A percentile compares a stretch with the other conserved stretches of the same genome.
Conservation (phyloP, 371 early-diverging fungal genomes). For the Umbelopsis sp. region DNA sequence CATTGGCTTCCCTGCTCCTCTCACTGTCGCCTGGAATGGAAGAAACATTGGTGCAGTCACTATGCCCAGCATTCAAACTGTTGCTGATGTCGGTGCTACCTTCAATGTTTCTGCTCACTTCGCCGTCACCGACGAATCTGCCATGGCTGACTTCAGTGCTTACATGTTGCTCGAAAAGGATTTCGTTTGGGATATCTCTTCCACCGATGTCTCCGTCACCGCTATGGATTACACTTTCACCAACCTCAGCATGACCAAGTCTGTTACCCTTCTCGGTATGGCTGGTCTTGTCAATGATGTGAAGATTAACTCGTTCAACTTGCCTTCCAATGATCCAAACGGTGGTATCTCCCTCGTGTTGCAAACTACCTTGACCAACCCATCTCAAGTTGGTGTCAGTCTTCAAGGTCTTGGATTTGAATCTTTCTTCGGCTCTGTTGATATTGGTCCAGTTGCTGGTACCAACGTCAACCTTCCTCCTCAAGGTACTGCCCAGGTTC, state of each 20-base stretch:
- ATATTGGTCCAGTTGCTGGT: conserved; percentile 36
- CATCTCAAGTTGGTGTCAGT: conserved; percentile 54
- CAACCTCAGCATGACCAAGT: conserved; percentile 58
- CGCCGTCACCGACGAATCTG: conserved; percentile 42
- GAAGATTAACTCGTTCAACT: conserved; percentile 53
- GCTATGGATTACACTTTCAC: conserved; percentile 62
- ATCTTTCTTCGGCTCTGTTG: conserved; percentile 27
- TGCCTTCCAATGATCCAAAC: conserved; percentile 59
- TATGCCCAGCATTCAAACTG: conserved; percentile 52
- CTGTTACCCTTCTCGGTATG: conserved; percentile 55
- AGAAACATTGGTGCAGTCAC: conserved; percentile 48
- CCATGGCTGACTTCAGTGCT: conserved; percentile 54
- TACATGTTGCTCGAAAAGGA: conserved; percentile 59
- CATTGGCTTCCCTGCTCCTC: conserved; percentile 55
- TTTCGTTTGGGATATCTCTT: conserved; percentile 62
- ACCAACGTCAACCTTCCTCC: conserved; percentile 35
- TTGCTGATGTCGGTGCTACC: conserved; percentile 49
- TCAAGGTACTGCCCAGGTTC: conserved; percentile 24
- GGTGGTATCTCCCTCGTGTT: conserved; percentile 61
- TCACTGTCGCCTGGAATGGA: conserved; percentile 58
- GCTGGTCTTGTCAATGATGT: conserved; percentile 59
- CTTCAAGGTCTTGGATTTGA: conserved; percentile 33
- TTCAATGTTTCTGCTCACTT: conserved; percentile 54
- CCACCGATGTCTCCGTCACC: conserved; percentile 54
- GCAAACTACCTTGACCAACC: conserved; percentile 52